These are phyloP conservation scores for Fusarium gaditjirri DNA, from an alignment of 2,329 filamentous ascomycete genomes.

Conservation along the genomic window DNA sequence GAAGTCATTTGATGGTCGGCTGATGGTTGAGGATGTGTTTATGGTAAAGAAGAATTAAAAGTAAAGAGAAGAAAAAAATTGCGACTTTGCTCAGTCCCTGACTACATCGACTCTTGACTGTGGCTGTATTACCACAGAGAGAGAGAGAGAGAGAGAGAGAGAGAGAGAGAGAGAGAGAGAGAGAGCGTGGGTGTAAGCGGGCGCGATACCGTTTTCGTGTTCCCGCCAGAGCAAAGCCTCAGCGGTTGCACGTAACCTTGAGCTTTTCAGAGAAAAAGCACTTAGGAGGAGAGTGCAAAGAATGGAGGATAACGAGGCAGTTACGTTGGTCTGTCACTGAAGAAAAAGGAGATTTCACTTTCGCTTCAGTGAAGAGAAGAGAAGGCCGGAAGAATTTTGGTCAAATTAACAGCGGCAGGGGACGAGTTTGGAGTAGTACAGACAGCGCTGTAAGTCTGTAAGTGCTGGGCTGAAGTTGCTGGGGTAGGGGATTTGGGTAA, in stretches of 20 bases:
- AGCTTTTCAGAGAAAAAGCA: neutral
- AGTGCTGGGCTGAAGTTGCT: conserved; percentile 16
- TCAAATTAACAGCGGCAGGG: conserved; percentile 39
- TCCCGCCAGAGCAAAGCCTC: conserved; percentile 31
- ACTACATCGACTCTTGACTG: conserved; percentile 29
- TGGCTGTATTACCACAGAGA: neutral
- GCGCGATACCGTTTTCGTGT: conserved; percentile 40
- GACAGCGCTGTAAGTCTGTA: neutral
- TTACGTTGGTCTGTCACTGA: conserved; percentile 16
- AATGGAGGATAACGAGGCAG: neutral
- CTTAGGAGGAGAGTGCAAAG: neutral
- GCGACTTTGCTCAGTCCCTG: conserved; percentile 25
- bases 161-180: neutral
- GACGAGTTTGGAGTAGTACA: conserved; percentile 4
- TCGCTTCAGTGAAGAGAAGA: conserved; percentile 25
- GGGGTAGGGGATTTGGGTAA: conserved; percentile 13
- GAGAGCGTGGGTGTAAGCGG: conserved; percentile 36
- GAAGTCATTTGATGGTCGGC: conserved; percentile 11
- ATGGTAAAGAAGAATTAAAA: neutral
- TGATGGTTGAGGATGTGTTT: neutral
- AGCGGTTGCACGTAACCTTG: conserved; percentile 20
- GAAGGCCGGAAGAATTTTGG: conserved; percentile 16
- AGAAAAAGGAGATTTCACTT: conserved; percentile 30
- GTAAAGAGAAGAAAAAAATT: neutral
- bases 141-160: neutral